Base-by-base conservation (phyloP, 192 early-diverging fungal species). In the Backusella luteola region DNA sequence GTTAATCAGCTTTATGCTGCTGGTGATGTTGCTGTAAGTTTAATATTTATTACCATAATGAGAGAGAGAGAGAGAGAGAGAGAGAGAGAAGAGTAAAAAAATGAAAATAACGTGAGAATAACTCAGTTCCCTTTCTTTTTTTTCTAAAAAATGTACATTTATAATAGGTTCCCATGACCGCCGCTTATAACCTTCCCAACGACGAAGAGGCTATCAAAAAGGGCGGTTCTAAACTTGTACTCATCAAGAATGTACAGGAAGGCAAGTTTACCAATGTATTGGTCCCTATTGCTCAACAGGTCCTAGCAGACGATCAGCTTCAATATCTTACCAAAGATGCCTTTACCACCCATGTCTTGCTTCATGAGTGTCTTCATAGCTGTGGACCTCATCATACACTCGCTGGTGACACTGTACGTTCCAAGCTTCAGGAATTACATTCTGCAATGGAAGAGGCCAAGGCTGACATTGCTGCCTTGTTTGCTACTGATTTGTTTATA, bases 401-500 rank as follows among this genome's bases (percentile, higher is more conserved):
- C 11, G 76, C 78, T 19, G 87, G 85, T 49, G 80, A 81, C 26
- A 91, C 91, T 7, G 92, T 94, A 46, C 90, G 92, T 34, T 85
- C 87, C 39, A 84, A 83, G 8, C 76, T 94, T 32, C 86, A 90
- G 69, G 92, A 94, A 72, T 84, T 87, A 66, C 87, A 94, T 73
- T 91, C 91, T 78, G 86, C 90, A 5, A 88, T 94, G 70, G 93
- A 94, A 71, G 93, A 94, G 76, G 91, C 93, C 26, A 94, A 94
- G 82, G 93, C 93, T 73, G 87, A 93, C 66, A 93, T 93, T 72
- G 81, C 87, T 34, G 92, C 87, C 0, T 75, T 92, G 15, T 91
- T 91, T 77, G 90, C 90, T 7, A 85, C 89, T 8, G 73, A 79
- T 34, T 76, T 92, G 49, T 77, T 93, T 29, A 84, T 93, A 14